A percentile compares a stretch with the other conserved stretches of the same genome.
phyloP scores from a whole-genome alignment of 2,329 filamentous ascomycete genomes.

The Trichoderma polysporum region DNA sequence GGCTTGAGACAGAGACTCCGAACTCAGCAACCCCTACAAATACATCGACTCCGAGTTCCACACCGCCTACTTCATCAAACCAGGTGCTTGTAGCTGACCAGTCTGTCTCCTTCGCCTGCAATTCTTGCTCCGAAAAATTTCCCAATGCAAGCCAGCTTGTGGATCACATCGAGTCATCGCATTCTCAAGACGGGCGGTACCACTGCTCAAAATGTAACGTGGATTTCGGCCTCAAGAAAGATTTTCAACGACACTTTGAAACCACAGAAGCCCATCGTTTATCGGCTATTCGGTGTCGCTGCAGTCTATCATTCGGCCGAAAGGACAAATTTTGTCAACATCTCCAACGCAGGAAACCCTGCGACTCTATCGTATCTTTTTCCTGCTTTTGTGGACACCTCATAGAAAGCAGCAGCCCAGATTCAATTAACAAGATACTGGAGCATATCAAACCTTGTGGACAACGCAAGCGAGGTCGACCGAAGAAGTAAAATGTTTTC shows the following conservation, averaged over 20 bases:
- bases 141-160: neutral
- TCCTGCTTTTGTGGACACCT: neutral
- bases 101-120: too few species aligned
- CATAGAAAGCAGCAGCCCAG: neutral
- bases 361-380: neutral
- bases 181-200: neutral
- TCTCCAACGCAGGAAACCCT: neutral
- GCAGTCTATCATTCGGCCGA: neutral
- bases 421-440: neutral
- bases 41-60: neutral
- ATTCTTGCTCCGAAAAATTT: neutral
- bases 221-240: neutral
- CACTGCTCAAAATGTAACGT: neutral
- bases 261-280: neutral
- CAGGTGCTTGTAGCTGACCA: too few species aligned
- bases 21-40: neutral
- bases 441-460: neutral
- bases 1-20: neutral
- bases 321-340: neutral
- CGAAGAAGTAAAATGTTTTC: neutral
- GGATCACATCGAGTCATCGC: too few species aligned
- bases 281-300: neutral
- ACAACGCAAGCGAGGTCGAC: fast-evolving
- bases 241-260: neutral
- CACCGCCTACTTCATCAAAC: neutral